Evolutionary conservation across 2,329 filamentous ascomycete species (phyloP), one percentile per base, ranked within the genome.

Genomic region (Xylariaceae sp.): DNA sequence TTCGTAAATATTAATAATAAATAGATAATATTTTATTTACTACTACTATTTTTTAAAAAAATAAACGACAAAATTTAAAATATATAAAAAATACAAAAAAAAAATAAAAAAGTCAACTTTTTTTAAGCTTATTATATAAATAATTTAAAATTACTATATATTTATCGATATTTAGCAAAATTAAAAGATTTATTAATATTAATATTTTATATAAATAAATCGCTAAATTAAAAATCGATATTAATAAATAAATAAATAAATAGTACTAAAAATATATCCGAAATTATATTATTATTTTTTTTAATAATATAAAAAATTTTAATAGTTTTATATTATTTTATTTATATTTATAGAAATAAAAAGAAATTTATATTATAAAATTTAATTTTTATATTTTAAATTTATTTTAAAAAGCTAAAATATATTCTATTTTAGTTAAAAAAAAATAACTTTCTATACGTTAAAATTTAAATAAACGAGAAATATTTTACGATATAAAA

Each of bases 151-250:
- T 8, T 29, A 29, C 8, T 14, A 29, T 29, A 29, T 29, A 0
- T 72, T 65, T n/a, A 85, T 76, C 39, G 63, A 63, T 0, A 73
- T 85, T 32, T 72, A 86, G 33, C 55, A 70, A 2, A 55, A 77
- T 0, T 65, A 87, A 2, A 72, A 75, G 0, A 70, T 76, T 29
- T 29, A 16, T 20, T 37, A 10, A 16, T 37, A 8, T 8, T 8
- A 37, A 20, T 8, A 8, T 7, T 7, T 7, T 10, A 10, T 16
- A 8, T 20, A 37, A 8, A 37, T 20, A 8, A 37, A 8, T 37
- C 8, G 8, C 7, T 8, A 16, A 20, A 16, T 20, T 10, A 10
- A 37, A 37, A 16, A 16, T 16, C 10, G 7, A 20, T 8, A 29
- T 8, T 8, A 8, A 14, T 8, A 29, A 29, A 29, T 29, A 81